Conservation (phyloP, 2,329 filamentous ascomycete species). For the Paraconiothyrium brasiliense region DNA sequence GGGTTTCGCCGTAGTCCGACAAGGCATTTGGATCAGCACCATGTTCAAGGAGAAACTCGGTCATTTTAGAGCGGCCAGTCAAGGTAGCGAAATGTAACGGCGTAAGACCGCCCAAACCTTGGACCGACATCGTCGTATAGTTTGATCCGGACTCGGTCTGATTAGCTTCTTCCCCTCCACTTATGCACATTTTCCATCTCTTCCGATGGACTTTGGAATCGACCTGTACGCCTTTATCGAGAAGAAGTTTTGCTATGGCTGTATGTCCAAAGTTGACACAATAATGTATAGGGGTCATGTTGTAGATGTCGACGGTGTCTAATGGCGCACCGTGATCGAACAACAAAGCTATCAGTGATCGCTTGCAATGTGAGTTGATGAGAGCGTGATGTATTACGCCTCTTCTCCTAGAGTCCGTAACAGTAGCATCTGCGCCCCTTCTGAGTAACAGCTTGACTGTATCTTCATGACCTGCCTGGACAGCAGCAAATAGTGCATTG, state of each 20-base stretch:
- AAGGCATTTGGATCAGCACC: conserved; percentile 15
- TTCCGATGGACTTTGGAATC: conserved; percentile 16
- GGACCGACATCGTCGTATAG: too few species aligned
- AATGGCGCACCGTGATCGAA: conserved; percentile 3
- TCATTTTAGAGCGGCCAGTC: conserved; percentile 10
- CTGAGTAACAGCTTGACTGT: neutral
- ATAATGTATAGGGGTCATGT: conserved; percentile 23
- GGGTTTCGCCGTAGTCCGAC: conserved; percentile 10
- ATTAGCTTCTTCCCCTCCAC: too few species aligned
- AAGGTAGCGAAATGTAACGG: conserved; percentile 16
- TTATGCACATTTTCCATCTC: too few species aligned
- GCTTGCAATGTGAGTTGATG: neutral
- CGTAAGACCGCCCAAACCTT: neutral
- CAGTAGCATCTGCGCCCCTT: neutral
- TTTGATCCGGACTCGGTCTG: too few species aligned
- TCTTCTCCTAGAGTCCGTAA: neutral
- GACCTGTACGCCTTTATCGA: conserved; percentile 17
- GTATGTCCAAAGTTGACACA: conserved; percentile 19
- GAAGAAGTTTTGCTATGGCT: conserved; percentile 16
- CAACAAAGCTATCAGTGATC: neutral
- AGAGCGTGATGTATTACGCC: neutral
- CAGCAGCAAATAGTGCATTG: too few species aligned
- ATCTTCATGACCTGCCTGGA: neutral
- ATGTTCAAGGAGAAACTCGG: conserved; percentile 9
- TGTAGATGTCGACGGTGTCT: conserved; percentile 10